Evolutionary conservation across 257 asterid genomes (phyloP), one percentile per base, ranked within the genome.

Genomic region (Nicotiana noctiflora): DNA sequence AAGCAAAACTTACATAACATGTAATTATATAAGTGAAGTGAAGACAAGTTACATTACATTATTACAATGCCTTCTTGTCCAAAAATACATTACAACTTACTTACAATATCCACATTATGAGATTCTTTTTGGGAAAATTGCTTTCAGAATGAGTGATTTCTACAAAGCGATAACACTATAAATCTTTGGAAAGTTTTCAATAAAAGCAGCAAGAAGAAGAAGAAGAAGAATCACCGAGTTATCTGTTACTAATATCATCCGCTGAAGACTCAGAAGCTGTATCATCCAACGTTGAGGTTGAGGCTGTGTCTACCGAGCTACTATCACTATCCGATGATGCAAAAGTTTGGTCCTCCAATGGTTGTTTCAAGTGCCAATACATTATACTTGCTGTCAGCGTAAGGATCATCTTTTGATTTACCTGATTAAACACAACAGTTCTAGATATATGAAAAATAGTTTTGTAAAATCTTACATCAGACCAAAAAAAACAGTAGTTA

Each of bases 241-340:
- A 91, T 79, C 84, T 92, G 51, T 77, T 89, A 84, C 81, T 81
- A 52, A 85, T 84, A 62, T 91, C 97, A 79, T 92, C 98, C 8
- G 84, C 65, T 11, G 99, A 92, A 81, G 98, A 91, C 83, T 93
- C 97, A 6, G 99, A 95, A 78, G 97, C 92, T 37, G 97, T 90
- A 85, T 95, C 99, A 29, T 90, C 94, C 79, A 81, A 60, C 15
- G 92, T 87, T 37, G 92, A 87, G 89, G 77, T 90, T n/a, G 96
- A 90, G 81, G 89, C 82, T 8, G 96, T 83, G 52, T 91, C 84
- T 34, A 77, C 70, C 17, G 78, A 65, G 85, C 90, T 85, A 13
- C 79, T 64, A 64, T 87, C 90, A 25, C 84, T 81, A 75, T 87
- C 90, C 0, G 90, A 84, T 57, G 88, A 82, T 64, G 64, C 80